Percentiles rank a stretch among this genome's conserved stretches.
Conservation (phyloP, 1,139 yeast species). For the Sugiyamaella neomexicana region DNA sequence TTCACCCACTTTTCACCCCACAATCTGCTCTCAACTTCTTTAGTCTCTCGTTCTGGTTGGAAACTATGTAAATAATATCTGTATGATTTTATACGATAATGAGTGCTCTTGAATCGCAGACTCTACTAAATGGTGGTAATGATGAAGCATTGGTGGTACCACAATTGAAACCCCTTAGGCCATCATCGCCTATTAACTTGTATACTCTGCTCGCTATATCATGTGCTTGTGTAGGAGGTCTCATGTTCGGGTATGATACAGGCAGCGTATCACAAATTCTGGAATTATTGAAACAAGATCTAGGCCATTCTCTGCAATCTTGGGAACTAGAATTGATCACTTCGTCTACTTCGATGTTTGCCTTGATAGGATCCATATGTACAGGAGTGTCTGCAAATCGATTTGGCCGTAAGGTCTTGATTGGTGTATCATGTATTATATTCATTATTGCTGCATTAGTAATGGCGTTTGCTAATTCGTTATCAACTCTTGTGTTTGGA, state of each 20-base stretch:
- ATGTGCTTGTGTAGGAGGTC: conserved; percentile 30
- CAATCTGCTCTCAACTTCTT: neutral
- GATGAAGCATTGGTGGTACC: neutral
- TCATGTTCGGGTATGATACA: conserved; percentile 33
- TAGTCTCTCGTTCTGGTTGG: neutral
- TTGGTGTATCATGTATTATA: conserved; percentile 42
- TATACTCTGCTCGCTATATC: conserved; percentile 24
- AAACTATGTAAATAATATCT: neutral
- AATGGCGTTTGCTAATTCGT: conserved; percentile 41
- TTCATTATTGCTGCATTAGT: conserved; percentile 44
- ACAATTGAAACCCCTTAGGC: neutral
- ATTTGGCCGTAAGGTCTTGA: conserved; percentile 43
- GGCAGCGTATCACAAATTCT: conserved; percentile 35
- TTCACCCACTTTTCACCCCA: neutral
- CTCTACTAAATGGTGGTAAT: neutral
- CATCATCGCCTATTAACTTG: neutral
- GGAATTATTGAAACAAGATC: conserved; percentile 40
- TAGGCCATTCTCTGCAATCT: conserved; percentile 34
- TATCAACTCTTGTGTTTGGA: conserved; percentile 39
- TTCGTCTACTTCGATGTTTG: conserved; percentile 47
- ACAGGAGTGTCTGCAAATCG: conserved; percentile 41
- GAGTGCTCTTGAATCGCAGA: neutral
- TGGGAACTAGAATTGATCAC: conserved; percentile 46
- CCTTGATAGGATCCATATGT: conserved; percentile 45
- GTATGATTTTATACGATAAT: no score